These are phyloP conservation scores for Sporothrix pseudoabietina DNA, from an alignment of 2,329 filamentous ascomycete genomes.

Conservation along the genomic window DNA sequence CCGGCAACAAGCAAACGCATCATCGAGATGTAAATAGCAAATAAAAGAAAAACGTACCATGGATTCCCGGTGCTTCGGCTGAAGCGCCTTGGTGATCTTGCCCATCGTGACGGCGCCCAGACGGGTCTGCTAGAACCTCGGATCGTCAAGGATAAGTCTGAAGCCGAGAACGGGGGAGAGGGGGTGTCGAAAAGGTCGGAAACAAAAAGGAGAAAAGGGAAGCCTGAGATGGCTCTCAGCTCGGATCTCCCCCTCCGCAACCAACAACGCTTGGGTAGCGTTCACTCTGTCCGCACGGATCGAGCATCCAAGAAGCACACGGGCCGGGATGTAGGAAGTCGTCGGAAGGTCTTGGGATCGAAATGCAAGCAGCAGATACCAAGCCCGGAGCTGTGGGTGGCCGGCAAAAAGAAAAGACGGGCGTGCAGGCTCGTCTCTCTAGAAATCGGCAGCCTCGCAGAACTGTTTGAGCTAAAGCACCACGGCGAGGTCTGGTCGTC, in stretches of 20 bases:
- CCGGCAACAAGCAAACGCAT: slow-evolving; percentile 1
- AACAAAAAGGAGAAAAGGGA: neutral
- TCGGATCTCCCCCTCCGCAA: slow-evolving; percentile 27
- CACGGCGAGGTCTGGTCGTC: neutral
- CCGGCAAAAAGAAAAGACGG: slow-evolving; percentile 16
- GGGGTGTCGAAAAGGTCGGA: neutral
- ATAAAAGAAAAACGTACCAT: slow-evolving; percentile 52
- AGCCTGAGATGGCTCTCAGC: slow-evolving; percentile 19
- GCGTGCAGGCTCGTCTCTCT: slow-evolving; percentile 28
- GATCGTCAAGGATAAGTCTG: neutral
- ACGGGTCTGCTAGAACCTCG: neutral
- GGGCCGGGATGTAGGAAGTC: neutral
- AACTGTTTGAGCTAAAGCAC: neutral
- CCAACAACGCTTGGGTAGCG: slow-evolving; percentile 29
- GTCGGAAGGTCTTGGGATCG: neutral
- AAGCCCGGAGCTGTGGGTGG: slow-evolving; percentile 7
- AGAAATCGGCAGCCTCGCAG: slow-evolving; percentile 23
- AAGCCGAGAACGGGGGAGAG: neutral
- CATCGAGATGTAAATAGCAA: slow-evolving; percentile 25
- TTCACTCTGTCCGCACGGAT: slow-evolving; percentile 25
- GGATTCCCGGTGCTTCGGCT: slow-evolving; percentile 67
- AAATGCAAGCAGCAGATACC: neutral
- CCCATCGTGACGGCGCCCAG: slow-evolving; percentile 57
- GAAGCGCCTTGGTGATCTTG: slow-evolving; percentile 68
- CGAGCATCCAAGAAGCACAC: slow-evolving; percentile 28